Percentiles rank a stretch among this genome's conserved stretches.
Conservation (phyloP, 139 green algal species). For the Micromonas pusilla region DNA sequence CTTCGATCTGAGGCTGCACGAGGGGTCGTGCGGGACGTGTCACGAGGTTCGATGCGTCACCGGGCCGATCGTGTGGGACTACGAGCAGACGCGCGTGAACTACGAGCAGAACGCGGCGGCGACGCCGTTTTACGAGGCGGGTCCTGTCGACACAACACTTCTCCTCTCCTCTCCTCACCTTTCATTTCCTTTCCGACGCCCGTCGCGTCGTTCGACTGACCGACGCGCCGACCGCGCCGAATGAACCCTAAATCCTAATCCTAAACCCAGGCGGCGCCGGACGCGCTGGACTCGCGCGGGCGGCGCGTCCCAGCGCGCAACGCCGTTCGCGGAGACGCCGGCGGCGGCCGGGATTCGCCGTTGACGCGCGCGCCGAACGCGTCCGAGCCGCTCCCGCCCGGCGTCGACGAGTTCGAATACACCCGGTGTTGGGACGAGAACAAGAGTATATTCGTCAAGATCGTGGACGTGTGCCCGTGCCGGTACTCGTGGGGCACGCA, state of each 20-base stretch:
- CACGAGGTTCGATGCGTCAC: constrained; percentile 3
- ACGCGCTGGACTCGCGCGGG: no score
- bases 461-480: constrained; percentile 13
- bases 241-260: no score
- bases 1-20: constrained; percentile 7
- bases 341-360: no score
- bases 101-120: neutral
- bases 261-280: no score
- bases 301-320: no score
- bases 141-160: neutral
- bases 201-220: no score
- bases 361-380: no score
- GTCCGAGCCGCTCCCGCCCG: neutral
- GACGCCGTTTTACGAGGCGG: neutral
- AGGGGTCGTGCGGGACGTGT: constrained; percentile 4
- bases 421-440: neutral
- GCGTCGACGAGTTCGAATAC: neutral
- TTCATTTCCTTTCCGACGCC: no score
- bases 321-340: no score
- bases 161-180: no score
- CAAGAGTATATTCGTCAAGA: neutral
- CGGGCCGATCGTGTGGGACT: neutral
- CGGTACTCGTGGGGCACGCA: neutral
- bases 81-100: neutral
- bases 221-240: no score